These are phyloP conservation scores for Oemleria cerasiformis DNA, from an alignment of 306 rosid species.

Conservation along the genomic window DNA sequence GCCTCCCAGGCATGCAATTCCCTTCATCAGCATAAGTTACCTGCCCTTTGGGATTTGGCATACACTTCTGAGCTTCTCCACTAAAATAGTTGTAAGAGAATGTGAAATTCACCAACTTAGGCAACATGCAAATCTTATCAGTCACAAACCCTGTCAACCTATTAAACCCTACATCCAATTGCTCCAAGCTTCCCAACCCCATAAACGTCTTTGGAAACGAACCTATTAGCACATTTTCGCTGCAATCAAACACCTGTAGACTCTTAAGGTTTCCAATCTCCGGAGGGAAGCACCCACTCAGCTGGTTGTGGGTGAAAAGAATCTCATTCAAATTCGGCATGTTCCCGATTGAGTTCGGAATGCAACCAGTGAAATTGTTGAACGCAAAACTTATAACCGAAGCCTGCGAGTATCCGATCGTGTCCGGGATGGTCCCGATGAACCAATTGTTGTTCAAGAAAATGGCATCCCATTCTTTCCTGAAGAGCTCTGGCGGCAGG, in stretches of 20 bases:
- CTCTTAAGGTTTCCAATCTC: slow-evolving; percentile 50
- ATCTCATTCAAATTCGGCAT: slow-evolving; percentile 62
- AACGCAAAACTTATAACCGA: slow-evolving; percentile 57
- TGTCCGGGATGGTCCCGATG: slow-evolving; percentile 28
- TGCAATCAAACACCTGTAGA: slow-evolving; percentile 37
- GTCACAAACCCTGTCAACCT: slow-evolving; percentile 51
- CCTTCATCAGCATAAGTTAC: slow-evolving; percentile 26
- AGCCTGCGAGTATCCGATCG: slow-evolving; percentile 49
- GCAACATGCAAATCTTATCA: slow-evolving; percentile 44
- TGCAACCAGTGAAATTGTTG: slow-evolving; percentile 63
- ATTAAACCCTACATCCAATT: slow-evolving; percentile 40
- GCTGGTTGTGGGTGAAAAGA: slow-evolving; percentile 42
- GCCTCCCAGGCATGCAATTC: slow-evolving; percentile 52
- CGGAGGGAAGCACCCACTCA: slow-evolving; percentile 64
- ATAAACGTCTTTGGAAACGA: slow-evolving; percentile 37
- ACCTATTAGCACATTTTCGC: slow-evolving; percentile 54
- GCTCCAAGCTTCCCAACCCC: slow-evolving; percentile 40
- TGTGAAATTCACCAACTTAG: slow-evolving; percentile 45
- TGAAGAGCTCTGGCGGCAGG: slow-evolving; percentile 52
- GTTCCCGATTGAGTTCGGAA: slow-evolving; percentile 53
- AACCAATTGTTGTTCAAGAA: slow-evolving; percentile 48
- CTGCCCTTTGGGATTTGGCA: not conserved
- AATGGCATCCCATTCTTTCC: slow-evolving; percentile 34
- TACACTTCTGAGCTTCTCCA: slow-evolving; percentile 44
- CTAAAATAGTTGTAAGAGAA: slow-evolving; percentile 56